phyloP scores from a whole-genome alignment of 148 eudicot species.

The Nepenthes mirabilis region DNA sequence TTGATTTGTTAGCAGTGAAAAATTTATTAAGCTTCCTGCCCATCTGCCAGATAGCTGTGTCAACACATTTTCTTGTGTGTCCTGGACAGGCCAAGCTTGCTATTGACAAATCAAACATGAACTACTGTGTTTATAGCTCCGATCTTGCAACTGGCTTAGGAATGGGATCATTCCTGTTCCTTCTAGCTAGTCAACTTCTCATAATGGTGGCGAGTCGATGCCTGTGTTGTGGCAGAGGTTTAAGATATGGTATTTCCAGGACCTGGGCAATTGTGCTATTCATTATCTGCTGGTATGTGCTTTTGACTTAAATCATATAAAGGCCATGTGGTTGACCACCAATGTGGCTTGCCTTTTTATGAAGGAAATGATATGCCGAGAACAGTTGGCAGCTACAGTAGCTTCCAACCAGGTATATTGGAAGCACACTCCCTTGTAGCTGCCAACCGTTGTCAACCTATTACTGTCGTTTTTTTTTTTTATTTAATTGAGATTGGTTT shows the following conservation, averaged over 20 bases:
- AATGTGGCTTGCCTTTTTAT: neutral
- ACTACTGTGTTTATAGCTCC: constrained; percentile 51
- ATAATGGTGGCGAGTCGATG: constrained; percentile 67
- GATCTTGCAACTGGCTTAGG: constrained; percentile 69
- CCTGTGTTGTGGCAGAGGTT: constrained; percentile 79
- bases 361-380: too few species aligned
- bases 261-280: constrained; percentile 58
- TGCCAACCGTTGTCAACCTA: too few species aligned
- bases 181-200: constrained; percentile 64
- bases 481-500: too few species aligned
- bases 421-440: too few species aligned
- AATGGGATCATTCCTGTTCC: constrained; percentile 45
- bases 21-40: too few species aligned
- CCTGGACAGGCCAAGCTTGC: constrained; percentile 30
- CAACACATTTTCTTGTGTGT: too few species aligned
- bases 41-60: too few species aligned
- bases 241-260: constrained; percentile 66
- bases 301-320: neutral
- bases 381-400: too few species aligned
- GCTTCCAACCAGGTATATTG: too few species aligned
- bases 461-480: too few species aligned
- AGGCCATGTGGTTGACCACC: neutral
- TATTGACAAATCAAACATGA: neutral
- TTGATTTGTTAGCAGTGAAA: too few species aligned
- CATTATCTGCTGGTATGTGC: constrained; percentile 65